Base-by-base conservation (phyloP, 129 eudicot genomes). In the Centrapalus pauciflorus region DNA sequence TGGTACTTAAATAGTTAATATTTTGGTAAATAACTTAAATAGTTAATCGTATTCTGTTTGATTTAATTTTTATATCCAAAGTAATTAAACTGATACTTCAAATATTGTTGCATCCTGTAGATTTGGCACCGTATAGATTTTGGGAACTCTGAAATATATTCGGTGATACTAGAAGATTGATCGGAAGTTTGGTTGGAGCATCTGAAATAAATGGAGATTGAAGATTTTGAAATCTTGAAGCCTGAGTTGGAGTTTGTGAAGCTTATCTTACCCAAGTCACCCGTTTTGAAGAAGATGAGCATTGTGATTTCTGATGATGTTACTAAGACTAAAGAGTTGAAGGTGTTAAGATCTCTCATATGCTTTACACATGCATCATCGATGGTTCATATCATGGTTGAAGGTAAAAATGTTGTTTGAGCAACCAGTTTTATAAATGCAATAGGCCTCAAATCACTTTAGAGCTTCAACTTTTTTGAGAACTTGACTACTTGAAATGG, bases 201-300 rank as follows among this genome's bases (percentile, higher is more conserved):
- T 28, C 25, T 70, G 28, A 29, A 35, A 26, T 32, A 57, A 30
- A 33, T 59, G 16, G 45, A 43, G 60, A 70, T 70, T 29, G 2
- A 1, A 45, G 8, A 8, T 46, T 45, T 70, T 0, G 28, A 4
- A 7, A 19, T n/a, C 49, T 3, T 12, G 30, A 14, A 55, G 8
- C 46, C 21, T 28, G 67, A 58, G 23, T 14, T 43, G 55, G 60
- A 9, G 50, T 70, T 70, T 70, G 28, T 56, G 30, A 56, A 38
- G 56, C 49, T 69, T 35, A 37, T 69, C 30, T 45, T 70, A 40
- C 45, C 43, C 16, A 55, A 45, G 40, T 40, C 74, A 56, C 66
- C 75, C 24, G 19, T 24, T 21, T 50, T 70, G 11, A 21, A 16
- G 20, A 69, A 45, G 14, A 38, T 46, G 67, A 11, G 32, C 4